phyloP scores from a whole-genome alignment of 495 filamentous ascomycete species.

The Bombardia bombarda region DNA sequence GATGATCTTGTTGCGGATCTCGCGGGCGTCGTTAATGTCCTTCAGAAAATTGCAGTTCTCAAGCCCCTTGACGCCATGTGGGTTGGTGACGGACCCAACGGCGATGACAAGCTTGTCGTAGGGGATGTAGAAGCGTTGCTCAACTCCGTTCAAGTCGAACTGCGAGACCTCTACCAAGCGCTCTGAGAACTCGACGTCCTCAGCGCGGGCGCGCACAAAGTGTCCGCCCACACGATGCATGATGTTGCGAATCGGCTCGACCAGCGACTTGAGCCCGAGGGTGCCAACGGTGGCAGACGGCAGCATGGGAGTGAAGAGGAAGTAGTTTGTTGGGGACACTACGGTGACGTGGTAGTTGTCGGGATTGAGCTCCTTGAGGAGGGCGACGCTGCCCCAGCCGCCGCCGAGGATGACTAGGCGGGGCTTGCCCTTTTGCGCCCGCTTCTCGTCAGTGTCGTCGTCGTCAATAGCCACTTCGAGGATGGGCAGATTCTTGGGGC shows the following conservation, averaged over 20 bases:
- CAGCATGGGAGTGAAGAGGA: conserved; percentile 96
- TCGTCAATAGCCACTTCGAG: conserved; percentile 81
- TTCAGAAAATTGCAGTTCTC: conserved; percentile 95
- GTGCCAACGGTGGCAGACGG: conserved; percentile 96
- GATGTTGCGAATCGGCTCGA: conserved; percentile 87
- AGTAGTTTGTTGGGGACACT: conserved; percentile 90
- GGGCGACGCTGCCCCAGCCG: conserved; percentile 89
- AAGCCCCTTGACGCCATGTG: conserved; percentile 92
- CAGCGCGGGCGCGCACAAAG: conserved; percentile 78
- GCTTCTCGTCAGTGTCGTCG: conserved; percentile 63
- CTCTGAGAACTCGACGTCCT: conserved; percentile 82
- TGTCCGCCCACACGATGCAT: conserved; percentile 71
- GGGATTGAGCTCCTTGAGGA: conserved; percentile 83
- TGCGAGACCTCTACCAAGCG: conserved; percentile 85
- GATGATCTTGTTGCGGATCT: conserved; percentile 84
- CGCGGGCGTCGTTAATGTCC: conserved; percentile 80
- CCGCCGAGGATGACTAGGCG: conserved; percentile 87
- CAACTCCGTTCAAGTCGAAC: conserved; percentile 57
- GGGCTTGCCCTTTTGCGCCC: conserved; percentile 71
- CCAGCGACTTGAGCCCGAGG: conserved; percentile 77
- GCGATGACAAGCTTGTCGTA: conserved; percentile 98
- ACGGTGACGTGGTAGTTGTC: conserved; percentile 93
- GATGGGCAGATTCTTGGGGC: conserved; percentile 94
- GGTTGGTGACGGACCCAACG: conserved; percentile 86
- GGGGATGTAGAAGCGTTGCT: conserved; percentile 81